Base-by-base conservation (phyloP, 116 monocot species). In the Trichopus zeylanicus region DNA sequence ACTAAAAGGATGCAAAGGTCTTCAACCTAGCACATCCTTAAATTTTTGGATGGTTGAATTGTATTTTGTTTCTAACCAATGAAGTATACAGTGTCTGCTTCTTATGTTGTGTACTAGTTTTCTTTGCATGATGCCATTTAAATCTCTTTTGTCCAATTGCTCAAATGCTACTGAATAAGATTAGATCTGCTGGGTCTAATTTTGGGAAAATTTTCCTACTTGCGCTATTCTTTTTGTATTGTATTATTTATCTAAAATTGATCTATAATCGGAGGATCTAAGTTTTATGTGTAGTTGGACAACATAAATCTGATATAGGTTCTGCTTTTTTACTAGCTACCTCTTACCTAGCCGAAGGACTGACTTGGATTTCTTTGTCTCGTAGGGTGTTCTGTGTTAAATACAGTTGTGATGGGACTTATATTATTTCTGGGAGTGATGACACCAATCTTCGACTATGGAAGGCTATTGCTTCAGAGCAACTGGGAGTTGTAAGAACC, bases 1-100 rank as follows among this genome's bases (percentile, higher is more conserved):
- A 98, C 92, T 23, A 98, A 98, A 64, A 77, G 98, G 31, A 98
- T 98, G 98, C 97, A 97, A 73, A 97, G 97, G 97, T 93, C 57
- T 65, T 26, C 9, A 12, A 21, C 30, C 33, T 48, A 30, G 49
- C 46, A 27, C 27, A 31, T 35, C 28, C 62, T 63, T 4, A 13
- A 37, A 39, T 15, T 35, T 60, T 4, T 19, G 23, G 13, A 42
- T 18, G 13, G 8, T 42, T 16, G n/a, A 0, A 1, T 2, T 46
- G 26, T 3, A 27, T 46, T 13, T 39, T 11, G 2, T 8, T 35
- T 22, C 24, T 4, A 4, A 24, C 5, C 10, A 59, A 18, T 12
- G 35, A 16, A 13, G n/a, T n/a, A 42, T 42, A 42, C n/a, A 15
- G 2, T 42, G 13, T 42, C 0, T 7, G 28, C 7, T 55, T 42